Evolutionary conservation across 192 early-diverging fungal genomes (phyloP).

Genomic region (Coemansia sp.): DNA sequence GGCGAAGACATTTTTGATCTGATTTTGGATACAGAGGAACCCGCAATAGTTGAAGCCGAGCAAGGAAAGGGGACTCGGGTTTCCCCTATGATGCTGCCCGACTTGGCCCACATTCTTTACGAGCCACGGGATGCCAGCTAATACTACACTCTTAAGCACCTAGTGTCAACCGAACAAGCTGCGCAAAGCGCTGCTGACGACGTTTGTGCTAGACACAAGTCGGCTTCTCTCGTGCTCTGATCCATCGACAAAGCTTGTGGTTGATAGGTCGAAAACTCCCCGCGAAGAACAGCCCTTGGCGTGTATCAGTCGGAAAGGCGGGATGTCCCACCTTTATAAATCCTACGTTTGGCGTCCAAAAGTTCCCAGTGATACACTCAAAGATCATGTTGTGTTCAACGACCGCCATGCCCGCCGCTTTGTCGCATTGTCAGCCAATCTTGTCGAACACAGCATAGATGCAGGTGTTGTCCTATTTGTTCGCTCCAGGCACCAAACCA

Average conservation of each 20-base stretch:
- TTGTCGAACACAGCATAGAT: constrained; percentile 20
- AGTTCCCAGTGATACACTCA: constrained; percentile 59
- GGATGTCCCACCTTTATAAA: constrained; percentile 44
- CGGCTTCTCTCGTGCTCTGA: constrained; percentile 55
- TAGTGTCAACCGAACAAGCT: constrained; percentile 24
- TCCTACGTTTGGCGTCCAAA: constrained; percentile 49
- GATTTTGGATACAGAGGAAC: not conserved
- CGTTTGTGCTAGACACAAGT: constrained; percentile 55
- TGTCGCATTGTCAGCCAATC: constrained; percentile 61
- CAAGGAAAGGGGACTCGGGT: not conserved
- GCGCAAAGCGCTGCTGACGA: constrained; percentile 59
- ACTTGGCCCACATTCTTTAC: constrained; percentile 20
- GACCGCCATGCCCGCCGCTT: constrained; percentile 58
- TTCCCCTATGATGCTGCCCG: constrained; percentile 25
- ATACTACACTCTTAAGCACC: constrained; percentile 9
- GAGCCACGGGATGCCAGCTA: constrained; percentile 5
- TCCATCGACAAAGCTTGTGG: constrained; percentile 26
- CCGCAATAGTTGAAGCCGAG: not conserved
- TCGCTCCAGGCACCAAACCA: too few species aligned
- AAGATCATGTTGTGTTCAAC: constrained; percentile 69
- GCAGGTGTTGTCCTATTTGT: too few species aligned
- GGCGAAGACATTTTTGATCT: not conserved
- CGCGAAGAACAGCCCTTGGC: constrained; percentile 10
- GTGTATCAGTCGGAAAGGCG: constrained; percentile 31
- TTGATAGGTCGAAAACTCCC: constrained; percentile 30